A percentile compares a stretch with the other conserved stretches of the same genome.
Evolutionary conservation across 2,329 filamentous ascomycete genomes (phyloP).

Genomic region (Beauveria brongniartii): DNA sequence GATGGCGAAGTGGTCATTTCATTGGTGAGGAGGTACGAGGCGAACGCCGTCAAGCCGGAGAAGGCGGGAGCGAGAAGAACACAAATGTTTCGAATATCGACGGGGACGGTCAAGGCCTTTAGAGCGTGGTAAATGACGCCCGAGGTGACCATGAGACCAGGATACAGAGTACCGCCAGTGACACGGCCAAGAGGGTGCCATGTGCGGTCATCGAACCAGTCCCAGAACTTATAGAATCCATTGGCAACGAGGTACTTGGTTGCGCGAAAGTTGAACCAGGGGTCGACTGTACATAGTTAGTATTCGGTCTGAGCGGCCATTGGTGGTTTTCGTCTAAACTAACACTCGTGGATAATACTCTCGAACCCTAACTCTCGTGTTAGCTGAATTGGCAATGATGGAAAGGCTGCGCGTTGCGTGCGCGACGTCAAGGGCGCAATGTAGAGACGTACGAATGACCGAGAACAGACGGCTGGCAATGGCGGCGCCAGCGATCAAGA

Average conservation of each 20-base stretch:
- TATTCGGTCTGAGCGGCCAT: conserved; percentile 11
- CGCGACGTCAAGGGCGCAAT: not conserved
- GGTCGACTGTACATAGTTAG: conserved; percentile 64
- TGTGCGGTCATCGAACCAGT: conserved; percentile 99
- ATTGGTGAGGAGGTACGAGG: conserved; percentile 88
- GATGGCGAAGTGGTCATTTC: conserved; percentile 96
- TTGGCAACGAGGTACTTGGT: conserved; percentile 95
- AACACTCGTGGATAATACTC: conserved; percentile 99
- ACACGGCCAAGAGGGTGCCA: conserved; percentile 98
- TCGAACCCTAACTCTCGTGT: conserved; percentile 65
- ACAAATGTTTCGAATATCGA: conserved; percentile 98
- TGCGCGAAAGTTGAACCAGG: conserved; percentile 99
- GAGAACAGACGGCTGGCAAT: conserved; percentile 94
- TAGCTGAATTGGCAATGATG: conserved; percentile 19
- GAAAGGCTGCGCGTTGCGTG: not conserved
- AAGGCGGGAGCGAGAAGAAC: conserved; percentile 91
- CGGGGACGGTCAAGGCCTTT: conserved; percentile 77
- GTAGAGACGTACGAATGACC: conserved; percentile 72
- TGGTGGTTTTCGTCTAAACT: conserved; percentile 33
- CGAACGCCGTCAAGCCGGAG: conserved; percentile 87
- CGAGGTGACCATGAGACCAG: conserved; percentile 97
- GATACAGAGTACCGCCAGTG: conserved; percentile 97
- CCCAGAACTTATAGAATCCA: conserved; percentile 99
- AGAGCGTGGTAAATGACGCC: conserved; percentile 93
- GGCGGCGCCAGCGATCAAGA: conserved; percentile 83